These are phyloP conservation scores for Lactifluus hygrophoroides DNA, from an alignment of 768 basidiomycete species.

Conservation along the genomic window DNA sequence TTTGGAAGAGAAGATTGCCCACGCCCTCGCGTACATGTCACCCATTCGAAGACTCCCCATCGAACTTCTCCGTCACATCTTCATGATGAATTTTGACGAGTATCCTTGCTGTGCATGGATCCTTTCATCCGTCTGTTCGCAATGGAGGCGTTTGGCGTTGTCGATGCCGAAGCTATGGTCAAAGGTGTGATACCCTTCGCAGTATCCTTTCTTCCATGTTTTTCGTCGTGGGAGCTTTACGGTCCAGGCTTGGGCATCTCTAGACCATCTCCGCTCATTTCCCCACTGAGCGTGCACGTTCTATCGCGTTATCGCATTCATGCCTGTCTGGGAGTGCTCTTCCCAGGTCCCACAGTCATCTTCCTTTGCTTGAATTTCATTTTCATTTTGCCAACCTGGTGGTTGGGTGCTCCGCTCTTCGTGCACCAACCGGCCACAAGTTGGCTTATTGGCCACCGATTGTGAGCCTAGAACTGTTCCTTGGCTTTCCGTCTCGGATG, in stretches of 20 bases:
- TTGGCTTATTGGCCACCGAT: conserved; percentile 1
- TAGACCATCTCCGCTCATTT: conserved; percentile 13
- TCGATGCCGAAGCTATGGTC: conserved; percentile 69
- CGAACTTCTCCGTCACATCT: conserved; percentile 68
- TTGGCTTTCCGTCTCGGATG: neutral
- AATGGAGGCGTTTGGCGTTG: conserved; percentile 59
- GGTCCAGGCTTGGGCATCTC: conserved; percentile 7
- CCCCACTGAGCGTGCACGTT: neutral
- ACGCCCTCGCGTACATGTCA: conserved; percentile 57
- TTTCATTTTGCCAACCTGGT: neutral
- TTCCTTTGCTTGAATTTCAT: neutral
- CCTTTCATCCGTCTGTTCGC: conserved; percentile 55
- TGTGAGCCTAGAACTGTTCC: conserved; percentile 6
- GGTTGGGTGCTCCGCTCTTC: conserved; percentile 6
- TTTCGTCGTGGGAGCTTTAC: conserved; percentile 10
- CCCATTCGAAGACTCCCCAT: conserved; percentile 63
- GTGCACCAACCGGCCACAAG: conserved; percentile 10
- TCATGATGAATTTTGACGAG: conserved; percentile 58
- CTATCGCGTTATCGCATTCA: conserved; percentile 17
- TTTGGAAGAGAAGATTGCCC: conserved; percentile 41
- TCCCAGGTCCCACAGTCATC: neutral
- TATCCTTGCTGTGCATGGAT: conserved; percentile 73
- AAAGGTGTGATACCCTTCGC: conserved; percentile 39
- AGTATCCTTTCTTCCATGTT: conserved; percentile 23
- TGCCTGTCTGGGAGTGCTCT: neutral